Percentiles rank a stretch among this genome's conserved stretches.
phyloP scores from a whole-genome alignment of 2,329 filamentous ascomycete species.

The Catunica adiposa region DNA sequence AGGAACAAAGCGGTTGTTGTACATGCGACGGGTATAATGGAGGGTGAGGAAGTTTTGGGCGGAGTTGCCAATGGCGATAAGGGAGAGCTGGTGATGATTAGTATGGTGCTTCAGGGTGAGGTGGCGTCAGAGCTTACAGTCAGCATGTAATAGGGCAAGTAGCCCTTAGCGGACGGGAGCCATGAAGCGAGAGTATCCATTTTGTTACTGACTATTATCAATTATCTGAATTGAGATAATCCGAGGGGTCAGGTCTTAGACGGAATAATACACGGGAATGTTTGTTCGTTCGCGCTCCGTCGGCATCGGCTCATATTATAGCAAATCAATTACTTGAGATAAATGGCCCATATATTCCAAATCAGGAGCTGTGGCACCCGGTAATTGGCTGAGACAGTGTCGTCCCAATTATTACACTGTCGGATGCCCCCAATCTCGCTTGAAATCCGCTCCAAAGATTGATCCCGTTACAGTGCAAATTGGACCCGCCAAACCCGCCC shows the following conservation, averaged over 20 bases:
- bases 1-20: constrained; percentile 47
- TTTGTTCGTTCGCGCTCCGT: background rate
- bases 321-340: background rate
- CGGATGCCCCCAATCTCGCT: background rate
- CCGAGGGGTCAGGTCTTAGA: background rate
- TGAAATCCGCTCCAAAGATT: background rate
- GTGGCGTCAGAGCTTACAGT: constrained; percentile 26
- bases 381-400: background rate
- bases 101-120: background rate
- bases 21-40: constrained; percentile 72
- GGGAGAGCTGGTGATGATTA: constrained; percentile 46
- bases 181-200: constrained; percentile 28
- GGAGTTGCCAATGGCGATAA: constrained; percentile 70
- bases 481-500: background rate
- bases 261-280: background rate
- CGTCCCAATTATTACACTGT: background rate
- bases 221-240: background rate
- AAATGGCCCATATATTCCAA: background rate
- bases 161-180: constrained; percentile 34
- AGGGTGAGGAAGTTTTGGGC: constrained; percentile 70
- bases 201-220: background rate
- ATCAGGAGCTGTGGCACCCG: background rate
- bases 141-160: constrained; percentile 43
- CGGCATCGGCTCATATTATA: background rate
- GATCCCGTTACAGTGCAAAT: background rate